Conservation (phyloP, 345 rosid species). For the Eutrema heterophyllum region DNA sequence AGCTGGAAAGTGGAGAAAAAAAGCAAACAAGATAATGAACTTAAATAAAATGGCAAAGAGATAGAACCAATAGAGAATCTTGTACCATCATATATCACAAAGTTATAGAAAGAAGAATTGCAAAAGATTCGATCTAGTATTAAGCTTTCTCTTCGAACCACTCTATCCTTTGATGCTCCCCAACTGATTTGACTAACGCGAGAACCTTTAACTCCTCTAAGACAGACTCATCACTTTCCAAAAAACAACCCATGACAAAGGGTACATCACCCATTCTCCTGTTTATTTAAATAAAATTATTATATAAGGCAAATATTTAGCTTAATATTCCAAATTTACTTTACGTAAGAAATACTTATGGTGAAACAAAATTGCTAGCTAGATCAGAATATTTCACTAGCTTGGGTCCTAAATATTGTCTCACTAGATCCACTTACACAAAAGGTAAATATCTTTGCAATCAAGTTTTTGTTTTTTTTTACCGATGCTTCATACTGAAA, state of each 20-base stretch:
- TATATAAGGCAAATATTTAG: no score
- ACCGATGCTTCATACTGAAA: neutral
- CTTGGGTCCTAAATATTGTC: neutral
- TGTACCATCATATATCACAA: neutral
- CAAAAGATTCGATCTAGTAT: neutral
- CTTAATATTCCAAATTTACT: neutral
- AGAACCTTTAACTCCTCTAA: neutral
- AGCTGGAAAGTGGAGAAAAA: conserved; percentile 14
- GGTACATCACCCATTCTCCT: conserved; percentile 18
- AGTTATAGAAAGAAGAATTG: neutral
- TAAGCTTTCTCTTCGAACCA: neutral
- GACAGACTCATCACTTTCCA: conserved; percentile 17
- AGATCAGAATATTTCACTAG: neutral
- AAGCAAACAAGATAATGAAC: neutral
- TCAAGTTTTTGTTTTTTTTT: neutral
- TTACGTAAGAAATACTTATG: no score
- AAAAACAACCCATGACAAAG: conserved; percentile 14
- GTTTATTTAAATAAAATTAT: neutral
- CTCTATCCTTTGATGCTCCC: neutral
- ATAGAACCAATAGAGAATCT: conserved; percentile 1
- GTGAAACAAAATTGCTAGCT: neutral
- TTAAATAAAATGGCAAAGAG: neutral
- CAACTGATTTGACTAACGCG: neutral
- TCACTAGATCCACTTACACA: neutral
- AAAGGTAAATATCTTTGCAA: neutral